Evolutionary conservation across 129 eudicot species (phyloP).

Genomic region (Scalesia atractyloides): DNA sequence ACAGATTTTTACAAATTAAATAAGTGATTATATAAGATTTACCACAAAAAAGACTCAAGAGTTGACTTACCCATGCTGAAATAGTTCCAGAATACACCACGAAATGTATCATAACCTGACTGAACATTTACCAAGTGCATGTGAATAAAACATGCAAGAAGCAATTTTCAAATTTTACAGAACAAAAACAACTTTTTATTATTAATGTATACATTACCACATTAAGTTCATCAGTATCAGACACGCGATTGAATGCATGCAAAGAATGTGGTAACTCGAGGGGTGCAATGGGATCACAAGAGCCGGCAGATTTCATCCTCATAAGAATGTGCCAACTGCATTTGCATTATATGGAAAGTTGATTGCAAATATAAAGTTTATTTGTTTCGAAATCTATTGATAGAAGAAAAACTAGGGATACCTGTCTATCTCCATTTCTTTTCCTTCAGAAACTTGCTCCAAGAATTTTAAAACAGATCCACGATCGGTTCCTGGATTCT

Average conservation of each 20-base stretch:
- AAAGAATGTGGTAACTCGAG: slow-evolving; percentile 91
- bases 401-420: slow-evolving; percentile 24
- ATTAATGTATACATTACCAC: slow-evolving; percentile 41
- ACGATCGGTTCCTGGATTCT: slow-evolving; percentile 86
- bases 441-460: slow-evolving; percentile 64
- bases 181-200: background rate
- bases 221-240: slow-evolving; percentile 68
- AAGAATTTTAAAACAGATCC: slow-evolving; percentile 62
- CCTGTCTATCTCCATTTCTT: slow-evolving; percentile 92
- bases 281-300: slow-evolving; percentile 87
- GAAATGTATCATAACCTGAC: slow-evolving; percentile 82
- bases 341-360: background rate
- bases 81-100: slow-evolving; percentile 99
- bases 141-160: slow-evolving; percentile 13
- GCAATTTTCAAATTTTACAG: background rate
- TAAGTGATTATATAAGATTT: background rate
- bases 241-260: slow-evolving; percentile 82
- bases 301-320: slow-evolving; percentile 66
- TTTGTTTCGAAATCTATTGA: background rate
- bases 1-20: background rate
- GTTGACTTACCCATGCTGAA: slow-evolving; percentile 91
- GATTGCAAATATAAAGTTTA: background rate
- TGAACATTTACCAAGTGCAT: slow-evolving; percentile 39
- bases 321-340: slow-evolving; percentile 88
- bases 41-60: slow-evolving; percentile 5